A percentile compares a stretch with the other conserved stretches of the same genome.
Conservation (phyloP, 2,329 filamentous ascomycete species). For the Sclerotinia minor region DNA sequence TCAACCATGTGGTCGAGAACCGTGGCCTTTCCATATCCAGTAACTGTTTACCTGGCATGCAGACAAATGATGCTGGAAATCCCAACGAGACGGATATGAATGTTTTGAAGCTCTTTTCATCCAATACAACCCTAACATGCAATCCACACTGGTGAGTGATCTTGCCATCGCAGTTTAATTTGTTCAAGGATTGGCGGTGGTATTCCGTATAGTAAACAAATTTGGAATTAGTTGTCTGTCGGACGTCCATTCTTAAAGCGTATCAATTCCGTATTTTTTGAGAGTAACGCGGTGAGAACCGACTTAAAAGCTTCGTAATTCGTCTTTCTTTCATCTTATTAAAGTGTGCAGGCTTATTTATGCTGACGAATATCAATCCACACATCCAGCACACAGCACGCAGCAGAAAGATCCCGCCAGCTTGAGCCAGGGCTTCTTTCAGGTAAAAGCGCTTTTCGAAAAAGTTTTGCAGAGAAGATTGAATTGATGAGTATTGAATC, state of each 20-base stretch:
- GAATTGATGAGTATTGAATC: not conserved
- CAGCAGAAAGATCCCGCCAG: not conserved
- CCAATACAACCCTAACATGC: slow-evolving; percentile 5
- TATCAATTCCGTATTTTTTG: not conserved
- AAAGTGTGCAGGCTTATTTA: not conserved
- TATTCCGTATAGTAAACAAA: not conserved
- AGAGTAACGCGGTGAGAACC: not conserved
- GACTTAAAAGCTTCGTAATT: not conserved
- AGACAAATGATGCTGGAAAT: not conserved
- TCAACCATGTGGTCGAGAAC: not conserved
- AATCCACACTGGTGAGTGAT: slow-evolving; percentile 4
- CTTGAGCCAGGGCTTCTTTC: not conserved
- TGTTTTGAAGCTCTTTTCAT: not conserved
- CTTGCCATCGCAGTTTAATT: not conserved
- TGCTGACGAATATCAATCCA: not conserved
- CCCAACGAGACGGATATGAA: slow-evolving; percentile 1
- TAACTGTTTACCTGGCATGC: slow-evolving; percentile 3
- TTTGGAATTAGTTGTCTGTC: not conserved
- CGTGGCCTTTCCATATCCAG: not conserved
- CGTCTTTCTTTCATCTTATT: not conserved
- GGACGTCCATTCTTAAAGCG: not conserved
- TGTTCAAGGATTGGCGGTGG: not conserved
- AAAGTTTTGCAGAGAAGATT: not conserved
- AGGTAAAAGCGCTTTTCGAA: not conserved
- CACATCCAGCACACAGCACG: not conserved